Percentiles rank a stretch among this genome's conserved stretches.
These are phyloP conservation scores for Lactifluus volemus DNA, from an alignment of 768 basidiomycete species.

Conservation along the genomic window DNA sequence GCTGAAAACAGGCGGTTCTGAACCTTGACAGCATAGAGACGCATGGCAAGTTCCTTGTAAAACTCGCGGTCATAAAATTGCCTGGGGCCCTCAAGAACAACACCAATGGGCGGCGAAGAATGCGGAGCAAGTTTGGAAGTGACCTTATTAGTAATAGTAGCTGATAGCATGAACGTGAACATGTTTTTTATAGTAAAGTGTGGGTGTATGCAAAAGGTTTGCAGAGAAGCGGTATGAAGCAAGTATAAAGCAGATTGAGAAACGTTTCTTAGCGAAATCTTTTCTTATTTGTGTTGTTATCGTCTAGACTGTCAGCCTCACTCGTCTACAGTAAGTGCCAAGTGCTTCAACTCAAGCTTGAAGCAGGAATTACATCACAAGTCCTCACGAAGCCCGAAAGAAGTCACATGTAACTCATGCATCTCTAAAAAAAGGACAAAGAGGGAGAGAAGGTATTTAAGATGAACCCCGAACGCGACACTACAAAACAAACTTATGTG, in stretches of 20 bases:
- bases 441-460: too few species aligned
- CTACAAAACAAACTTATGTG: too few species aligned
- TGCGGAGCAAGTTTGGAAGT: background rate
- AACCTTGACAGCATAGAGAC: background rate
- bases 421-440: too few species aligned
- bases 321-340: too few species aligned
- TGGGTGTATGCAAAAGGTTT: background rate
- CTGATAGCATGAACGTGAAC: constrained; percentile 5
- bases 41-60: background rate
- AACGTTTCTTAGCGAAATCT: background rate
- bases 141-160: background rate
- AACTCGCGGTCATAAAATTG: background rate
- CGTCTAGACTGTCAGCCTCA: background rate
- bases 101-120: background rate
- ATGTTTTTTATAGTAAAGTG: background rate
- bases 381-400: too few species aligned
- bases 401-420: too few species aligned
- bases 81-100: background rate
- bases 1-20: background rate
- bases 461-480: too few species aligned
- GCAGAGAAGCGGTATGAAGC: background rate
- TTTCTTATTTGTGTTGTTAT: background rate
- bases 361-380: too few species aligned
- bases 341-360: too few species aligned
- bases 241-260: background rate